Evolutionary conservation across 2,329 filamentous ascomycete species (phyloP).

Genomic region (Arthroderma uncinatum): DNA sequence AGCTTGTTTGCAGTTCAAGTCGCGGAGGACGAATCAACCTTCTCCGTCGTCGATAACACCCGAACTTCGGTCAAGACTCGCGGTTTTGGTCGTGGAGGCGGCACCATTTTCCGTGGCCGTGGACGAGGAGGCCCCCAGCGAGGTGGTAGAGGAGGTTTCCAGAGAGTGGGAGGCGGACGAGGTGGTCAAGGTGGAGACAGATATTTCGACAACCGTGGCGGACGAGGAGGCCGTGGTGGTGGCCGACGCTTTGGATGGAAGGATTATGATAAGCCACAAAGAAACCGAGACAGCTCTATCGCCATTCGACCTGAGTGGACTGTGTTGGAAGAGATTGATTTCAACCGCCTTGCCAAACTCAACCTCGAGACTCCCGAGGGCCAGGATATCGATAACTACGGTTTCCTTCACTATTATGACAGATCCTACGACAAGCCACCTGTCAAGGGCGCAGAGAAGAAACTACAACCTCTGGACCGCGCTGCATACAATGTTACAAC

Average conservation of each 20-base stretch:
- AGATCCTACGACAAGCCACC: slow-evolving; percentile 87
- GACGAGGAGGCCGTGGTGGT: slow-evolving; percentile 53
- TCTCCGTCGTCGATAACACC: slow-evolving; percentile 95
- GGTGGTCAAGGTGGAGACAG: slow-evolving; percentile 53
- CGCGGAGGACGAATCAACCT: slow-evolving; percentile 90
- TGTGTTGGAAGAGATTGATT: slow-evolving; percentile 96
- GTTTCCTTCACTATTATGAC: slow-evolving; percentile 98
- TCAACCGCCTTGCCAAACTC: slow-evolving; percentile 85
- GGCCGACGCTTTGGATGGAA: slow-evolving; percentile 94
- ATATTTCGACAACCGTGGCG: slow-evolving; percentile 60
- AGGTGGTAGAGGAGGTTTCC: slow-evolving; percentile 59
- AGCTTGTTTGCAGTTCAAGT: slow-evolving; percentile 81
- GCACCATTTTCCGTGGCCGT: slow-evolving; percentile 74
- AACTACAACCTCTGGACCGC: slow-evolving; percentile 78
- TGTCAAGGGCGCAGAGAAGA: slow-evolving; percentile 78
- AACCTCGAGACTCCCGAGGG: slow-evolving; percentile 91
- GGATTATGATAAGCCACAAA: slow-evolving; percentile 94
- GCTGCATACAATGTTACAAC: slow-evolving; percentile 98
- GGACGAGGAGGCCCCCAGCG: slow-evolving; percentile 42
- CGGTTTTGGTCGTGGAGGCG: slow-evolving; percentile 71
- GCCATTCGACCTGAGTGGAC: slow-evolving; percentile 94
- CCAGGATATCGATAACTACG: slow-evolving; percentile 89
- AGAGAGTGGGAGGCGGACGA: slow-evolving; percentile 56
- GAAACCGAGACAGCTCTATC: slow-evolving; percentile 90
- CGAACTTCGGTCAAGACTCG: slow-evolving; percentile 74